Evolutionary conservation across 352 stramenopile species (phyloP).

Genomic region (Pythium sukuiense): DNA sequence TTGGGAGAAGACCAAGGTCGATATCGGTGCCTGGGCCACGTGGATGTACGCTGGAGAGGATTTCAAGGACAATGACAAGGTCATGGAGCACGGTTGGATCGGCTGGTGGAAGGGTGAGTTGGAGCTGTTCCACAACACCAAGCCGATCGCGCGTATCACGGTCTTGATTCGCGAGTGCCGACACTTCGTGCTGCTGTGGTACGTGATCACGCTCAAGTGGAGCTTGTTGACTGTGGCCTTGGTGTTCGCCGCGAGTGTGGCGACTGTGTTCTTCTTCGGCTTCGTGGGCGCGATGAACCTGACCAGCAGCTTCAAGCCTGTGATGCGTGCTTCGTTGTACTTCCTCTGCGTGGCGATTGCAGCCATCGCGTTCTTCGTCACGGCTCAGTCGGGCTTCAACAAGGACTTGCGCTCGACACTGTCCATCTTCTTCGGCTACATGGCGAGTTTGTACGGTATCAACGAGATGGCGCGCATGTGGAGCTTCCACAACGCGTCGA

Average conservation of each 20-base stretch:
- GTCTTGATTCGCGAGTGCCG: slow-evolving; percentile 76
- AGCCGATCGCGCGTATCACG: slow-evolving; percentile 65
- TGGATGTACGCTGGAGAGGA: slow-evolving; percentile 81
- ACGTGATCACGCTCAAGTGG: slow-evolving; percentile 76
- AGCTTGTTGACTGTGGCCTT: slow-evolving; percentile 49
- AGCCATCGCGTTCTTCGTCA: slow-evolving; percentile 52
- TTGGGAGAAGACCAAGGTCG: slow-evolving; percentile 83
- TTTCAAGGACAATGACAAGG: slow-evolving; percentile 62
- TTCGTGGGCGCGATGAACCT: slow-evolving; percentile 45
- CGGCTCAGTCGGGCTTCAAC: slow-evolving; percentile 38
- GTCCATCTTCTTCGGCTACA: slow-evolving; percentile 81
- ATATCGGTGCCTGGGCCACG: slow-evolving; percentile 67
- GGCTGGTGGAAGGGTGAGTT: slow-evolving; percentile 84
- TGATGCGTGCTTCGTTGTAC: slow-evolving; percentile 57
- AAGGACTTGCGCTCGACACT: slow-evolving; percentile 39
- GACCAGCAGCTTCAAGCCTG: slow-evolving; percentile 31
- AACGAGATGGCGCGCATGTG: slow-evolving; percentile 88
- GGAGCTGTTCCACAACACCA: slow-evolving; percentile 69
- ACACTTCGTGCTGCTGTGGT: slow-evolving; percentile 86
- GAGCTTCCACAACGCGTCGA: slow-evolving; percentile 69
- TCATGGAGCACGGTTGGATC: slow-evolving; percentile 76
- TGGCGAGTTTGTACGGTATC: slow-evolving; percentile 70
- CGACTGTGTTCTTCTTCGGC: slow-evolving; percentile 59
- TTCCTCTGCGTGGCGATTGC: slow-evolving; percentile 38
- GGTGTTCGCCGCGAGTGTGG: slow-evolving; percentile 53